Base-by-base conservation (phyloP, 495 filamentous ascomycete genomes). In the Hyaloscypha finlandica region DNA sequence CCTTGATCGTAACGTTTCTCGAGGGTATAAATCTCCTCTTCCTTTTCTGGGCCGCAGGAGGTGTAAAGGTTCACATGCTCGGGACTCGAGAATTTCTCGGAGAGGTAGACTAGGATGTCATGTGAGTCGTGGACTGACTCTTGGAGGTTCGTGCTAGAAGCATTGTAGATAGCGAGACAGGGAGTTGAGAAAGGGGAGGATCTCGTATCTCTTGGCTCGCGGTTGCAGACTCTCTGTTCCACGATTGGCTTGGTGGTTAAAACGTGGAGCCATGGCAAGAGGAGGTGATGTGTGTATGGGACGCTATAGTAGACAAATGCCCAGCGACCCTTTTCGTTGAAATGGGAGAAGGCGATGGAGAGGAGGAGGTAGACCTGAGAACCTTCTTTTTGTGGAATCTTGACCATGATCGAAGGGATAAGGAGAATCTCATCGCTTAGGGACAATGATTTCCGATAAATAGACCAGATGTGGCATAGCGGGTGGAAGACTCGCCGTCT, bases 291-390 rank as follows among this genome's bases (percentile, higher is more conserved):
- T 31, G 54, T 53, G 29, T 66, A 66, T 22, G 32, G 54, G 55
- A 66, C 63, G 22, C 39, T 4, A 32, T 66, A 59, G 29, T 66
- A 66, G 25, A 54, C 19, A n/a, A 66, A 29, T 31, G 63, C 63
- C 63, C 63, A 66, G 12, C 63, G 33, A n/a, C 54, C 63, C n/a
- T 66, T 66, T 59, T 66, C 63, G 63, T 59, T 59, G 63, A 32
- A 66, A 25, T 66, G 63, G 14, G 63, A 66, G 37, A 59, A 8
- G 22, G 54, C 35, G 8, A 66, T 66, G 25, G 63, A 42, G 55
- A 59, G 54, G 39, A 66, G 63, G 55, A 59, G 55, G 63, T 66
- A 66, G 22, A 32, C 48, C 6, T 59, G 33, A 30, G 63, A 45
- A 14, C 6, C 51, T 37, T 57, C 54, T 58, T 3, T 39, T 25